A percentile compares a stretch with the other conserved stretches of the same genome.
These are phyloP conservation scores for Xylariaceae sp. DNA, from an alignment of 2,329 filamentous ascomycete genomes.

Conservation along the genomic window DNA sequence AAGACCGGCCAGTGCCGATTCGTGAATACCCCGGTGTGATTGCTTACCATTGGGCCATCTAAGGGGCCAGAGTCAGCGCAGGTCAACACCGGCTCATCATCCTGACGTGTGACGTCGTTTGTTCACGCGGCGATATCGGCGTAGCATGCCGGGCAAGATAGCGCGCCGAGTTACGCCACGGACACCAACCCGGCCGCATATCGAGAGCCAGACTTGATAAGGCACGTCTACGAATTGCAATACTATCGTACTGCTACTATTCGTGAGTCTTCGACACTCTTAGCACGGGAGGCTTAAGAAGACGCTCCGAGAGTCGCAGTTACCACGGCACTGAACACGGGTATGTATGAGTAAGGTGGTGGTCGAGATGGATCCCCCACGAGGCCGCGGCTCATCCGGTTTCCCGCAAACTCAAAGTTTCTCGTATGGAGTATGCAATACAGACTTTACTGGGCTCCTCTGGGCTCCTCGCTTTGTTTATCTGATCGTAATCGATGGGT, in stretches of 20 bases:
- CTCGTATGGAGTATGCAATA: constrained; percentile 1
- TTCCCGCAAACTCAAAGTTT: constrained; percentile 9
- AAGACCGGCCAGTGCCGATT: not conserved
- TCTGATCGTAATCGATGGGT: not conserved
- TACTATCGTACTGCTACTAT: not conserved
- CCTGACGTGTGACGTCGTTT: not conserved
- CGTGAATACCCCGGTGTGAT: not conserved
- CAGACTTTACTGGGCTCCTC: not conserved
- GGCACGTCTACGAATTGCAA: too few relatives aligned
- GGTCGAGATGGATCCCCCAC: not conserved
- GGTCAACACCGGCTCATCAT: constrained; percentile 9
- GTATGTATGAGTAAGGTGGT: not conserved
- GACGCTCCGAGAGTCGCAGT: constrained; percentile 11
- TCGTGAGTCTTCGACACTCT: not conserved
- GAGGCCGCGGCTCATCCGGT: constrained; percentile 4
- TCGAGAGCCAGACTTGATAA: not conserved
- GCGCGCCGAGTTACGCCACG: constrained; percentile 5
- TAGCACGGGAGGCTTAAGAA: constrained; percentile 9
- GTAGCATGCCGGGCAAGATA: not conserved
- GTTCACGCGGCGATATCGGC: constrained; percentile 18
- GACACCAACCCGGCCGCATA: constrained; percentile 5
- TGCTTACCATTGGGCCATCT: not conserved
- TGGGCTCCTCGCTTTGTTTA: not conserved
- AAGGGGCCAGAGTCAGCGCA: not conserved
- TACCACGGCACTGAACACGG: not conserved